Evolutionary conservation across 208 protist species (phyloP), one percentile per base, ranked within the genome.

Genomic region (Crithidia fasciculata): DNA sequence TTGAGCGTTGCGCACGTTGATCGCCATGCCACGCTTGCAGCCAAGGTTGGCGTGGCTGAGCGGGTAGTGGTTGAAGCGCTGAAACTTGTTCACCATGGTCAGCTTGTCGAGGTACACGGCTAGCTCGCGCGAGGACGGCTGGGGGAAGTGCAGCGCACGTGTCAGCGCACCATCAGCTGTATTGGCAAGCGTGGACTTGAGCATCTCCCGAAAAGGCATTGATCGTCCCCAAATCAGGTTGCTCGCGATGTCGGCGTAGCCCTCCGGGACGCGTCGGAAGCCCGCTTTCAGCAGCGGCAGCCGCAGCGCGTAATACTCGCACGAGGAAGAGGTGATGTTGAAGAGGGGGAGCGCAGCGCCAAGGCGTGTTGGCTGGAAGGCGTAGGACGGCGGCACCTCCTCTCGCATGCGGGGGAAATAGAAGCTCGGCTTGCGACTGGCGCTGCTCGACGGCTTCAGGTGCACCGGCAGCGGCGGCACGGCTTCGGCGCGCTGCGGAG

Each of bases 281-380:
- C 90, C 94, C 13, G 92, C 89, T 71, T 92, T 91, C 43, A 97
- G 69, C 40, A 97, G 81, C 36, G 94, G 91, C 63, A 97, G 81
- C 85, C 98, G 84, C 88, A 98, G 72, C 79, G 98, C 74, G 96
- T 98, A 93, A 94, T 99, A 88, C 92, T 99, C 90, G 98, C 92
- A 97, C 10, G 84, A 90, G 13, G 87, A 62, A 15, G 90, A 88
- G 0, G 87, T 82, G 52, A 97, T 94, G 67, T 68, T 80, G 69
- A 95, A 97, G 18, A 95, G 80, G 2, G 93, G 93, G 43, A 75
- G 13, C 2, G 93, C 88, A 2, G 79, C 69, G 0, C 93, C 89
- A 2, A 97, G 81, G 0, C 60, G 55, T 7, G 80, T 80, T 3
- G 82, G 84, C 50, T 69, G 77, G 41, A 88, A 76, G 0, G 55